Evolutionary conservation across 2,329 filamentous ascomycete species (phyloP).

Genomic region (Coccinonectria pachysandricola): DNA sequence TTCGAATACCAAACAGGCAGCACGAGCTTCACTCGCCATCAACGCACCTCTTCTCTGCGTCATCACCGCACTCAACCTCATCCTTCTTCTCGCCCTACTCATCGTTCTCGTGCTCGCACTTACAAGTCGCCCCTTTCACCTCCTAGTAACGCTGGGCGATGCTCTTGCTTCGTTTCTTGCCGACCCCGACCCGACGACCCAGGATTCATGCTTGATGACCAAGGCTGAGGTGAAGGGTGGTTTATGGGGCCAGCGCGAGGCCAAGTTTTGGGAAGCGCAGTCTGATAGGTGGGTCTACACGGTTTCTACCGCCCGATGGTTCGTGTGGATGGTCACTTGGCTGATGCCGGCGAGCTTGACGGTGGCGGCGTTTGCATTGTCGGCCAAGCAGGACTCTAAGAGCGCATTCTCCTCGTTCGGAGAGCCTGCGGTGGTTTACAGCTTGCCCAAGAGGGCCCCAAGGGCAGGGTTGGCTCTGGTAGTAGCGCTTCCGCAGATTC

Average conservation of each 20-base stretch:
- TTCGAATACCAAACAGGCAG: conserved; percentile 6
- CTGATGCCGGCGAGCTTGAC: conserved; percentile 25
- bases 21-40: conserved; percentile 23
- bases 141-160: conserved; percentile 40
- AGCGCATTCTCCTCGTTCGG: conserved; percentile 29
- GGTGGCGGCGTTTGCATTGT: conserved; percentile 28
- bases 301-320: conserved; percentile 33
- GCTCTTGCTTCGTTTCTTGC: conserved; percentile 39
- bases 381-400: conserved; percentile 20
- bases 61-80: conserved; percentile 30
- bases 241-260: conserved; percentile 32
- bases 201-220: conserved; percentile 34
- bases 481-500: conserved; percentile 37
- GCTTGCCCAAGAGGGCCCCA: conserved; percentile 15
- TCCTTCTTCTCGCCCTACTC: conserved; percentile 32
- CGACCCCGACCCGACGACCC: conserved; percentile 33
- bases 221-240: conserved; percentile 35
- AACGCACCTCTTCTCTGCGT: conserved; percentile 28
- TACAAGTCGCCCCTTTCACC: conserved; percentile 25
- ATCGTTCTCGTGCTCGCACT: conserved; percentile 30
- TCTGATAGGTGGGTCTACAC: conserved; percentile 36
- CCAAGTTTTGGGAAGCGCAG: conserved; percentile 31
- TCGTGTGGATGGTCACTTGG: conserved; percentile 30
- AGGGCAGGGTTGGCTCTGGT: conserved; percentile 26
- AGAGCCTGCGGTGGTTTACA: conserved; percentile 25